Conservation (phyloP, 208 protist genomes). For the Endotrypanum monterogeii region DNA sequence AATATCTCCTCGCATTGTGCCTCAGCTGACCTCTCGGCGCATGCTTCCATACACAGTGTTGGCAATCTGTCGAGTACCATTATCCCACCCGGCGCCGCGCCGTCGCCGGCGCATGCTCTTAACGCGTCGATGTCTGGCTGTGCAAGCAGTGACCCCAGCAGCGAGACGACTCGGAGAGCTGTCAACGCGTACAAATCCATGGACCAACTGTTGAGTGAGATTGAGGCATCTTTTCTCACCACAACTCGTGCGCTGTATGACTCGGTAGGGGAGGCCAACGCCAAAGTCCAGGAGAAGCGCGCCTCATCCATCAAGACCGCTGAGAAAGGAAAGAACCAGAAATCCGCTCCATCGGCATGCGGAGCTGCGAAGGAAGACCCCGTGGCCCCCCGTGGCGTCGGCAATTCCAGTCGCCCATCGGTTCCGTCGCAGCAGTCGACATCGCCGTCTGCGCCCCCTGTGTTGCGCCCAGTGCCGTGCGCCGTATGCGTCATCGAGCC, state of each 20-base stretch:
- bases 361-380: background rate
- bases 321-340: constrained; percentile 4
- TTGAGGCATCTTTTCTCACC: constrained; percentile 51
- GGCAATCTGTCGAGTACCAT: constrained; percentile 9
- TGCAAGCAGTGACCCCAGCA: background rate
- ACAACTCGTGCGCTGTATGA: constrained; percentile 41
- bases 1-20: constrained; percentile 4
- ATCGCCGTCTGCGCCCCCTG: constrained; percentile 10
- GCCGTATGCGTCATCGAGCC: constrained; percentile 81
- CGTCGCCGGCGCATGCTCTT: background rate
- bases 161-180: constrained; percentile 16
- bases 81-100: background rate
- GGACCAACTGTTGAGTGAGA: constrained; percentile 53
- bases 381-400: background rate
- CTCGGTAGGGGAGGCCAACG: constrained; percentile 4
- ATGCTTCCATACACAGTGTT: constrained; percentile 6
- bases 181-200: constrained; percentile 42
- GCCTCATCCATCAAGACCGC: background rate
- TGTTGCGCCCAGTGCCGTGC: constrained; percentile 80
- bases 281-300: constrained; percentile 11
- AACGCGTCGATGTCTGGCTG: background rate
- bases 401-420: constrained; percentile 1
- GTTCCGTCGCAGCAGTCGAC: constrained; percentile 3
- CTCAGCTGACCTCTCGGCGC: constrained; percentile 10
- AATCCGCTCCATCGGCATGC: background rate